Base-by-base conservation (phyloP, 805 yeast species). In the Cyberlindnera samutprakarnensis region DNA sequence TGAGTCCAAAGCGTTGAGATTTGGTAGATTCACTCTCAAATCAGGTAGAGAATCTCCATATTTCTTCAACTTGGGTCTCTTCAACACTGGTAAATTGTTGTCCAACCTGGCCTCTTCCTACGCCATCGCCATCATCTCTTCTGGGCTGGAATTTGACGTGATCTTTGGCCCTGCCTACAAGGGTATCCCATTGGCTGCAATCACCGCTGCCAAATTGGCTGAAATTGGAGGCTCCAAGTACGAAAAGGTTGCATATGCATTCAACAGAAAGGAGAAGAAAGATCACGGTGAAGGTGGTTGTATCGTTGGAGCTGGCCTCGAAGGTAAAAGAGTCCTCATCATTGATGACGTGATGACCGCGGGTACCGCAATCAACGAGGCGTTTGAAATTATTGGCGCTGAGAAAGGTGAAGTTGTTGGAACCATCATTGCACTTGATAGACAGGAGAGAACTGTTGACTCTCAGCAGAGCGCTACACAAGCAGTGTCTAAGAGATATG, bases 331-430 rank as follows among this genome's bases (percentile, higher is more conserved):
- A 39, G 74, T 90, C 16, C 64, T 92, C 49, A 84, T 92, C 49
- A 86, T 90, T 40, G 98, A 92, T 58, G 98, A 90, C 51, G 96
- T 92, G 26, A 88, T 90, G 78, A 90, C 97, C 38, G 97, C 97
- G 2, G 98, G 98, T 25, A 92, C 97, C 37, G 97, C 98, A 30
- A 87, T 88, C 55, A 82, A 82, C 48, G 97, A 92, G 62, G 96
- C 97, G 0, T 82, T 84, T 49, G 75, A 70, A 30, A 81, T 92
- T 49, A 86, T 92, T 47, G 59, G 50, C 5, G 60, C 61, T 17
- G 90, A 77, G 44, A 64, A 72, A 22, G 98, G 96, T 30, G 51
- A 61, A 11, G 80, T 86, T 15, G 83, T 77, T 28, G 97, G 94
- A 7, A 74, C 86, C 36, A 78, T 87, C 38, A 84, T 92, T 51